Evolutionary conservation across 1,139 yeast species (phyloP).

Genomic region (Casaregolazyma lundiana): DNA sequence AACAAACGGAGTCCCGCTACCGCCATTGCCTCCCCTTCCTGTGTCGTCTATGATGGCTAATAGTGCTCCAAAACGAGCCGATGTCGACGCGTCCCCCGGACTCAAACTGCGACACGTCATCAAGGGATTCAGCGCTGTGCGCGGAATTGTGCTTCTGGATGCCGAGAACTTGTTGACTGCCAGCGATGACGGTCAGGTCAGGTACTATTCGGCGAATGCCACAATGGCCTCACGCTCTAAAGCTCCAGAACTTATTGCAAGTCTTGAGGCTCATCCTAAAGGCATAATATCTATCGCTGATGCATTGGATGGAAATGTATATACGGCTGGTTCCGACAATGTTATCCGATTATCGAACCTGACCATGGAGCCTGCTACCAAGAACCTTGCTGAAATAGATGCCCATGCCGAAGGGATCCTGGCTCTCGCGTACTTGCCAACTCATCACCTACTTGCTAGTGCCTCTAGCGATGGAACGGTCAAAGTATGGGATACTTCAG

Average conservation of each 20-base stretch:
- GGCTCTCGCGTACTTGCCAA: conserved; percentile 23
- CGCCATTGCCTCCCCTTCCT: conserved; percentile 9
- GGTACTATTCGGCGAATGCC: conserved; percentile 13
- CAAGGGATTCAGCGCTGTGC: conserved; percentile 13
- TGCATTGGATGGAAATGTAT: not conserved
- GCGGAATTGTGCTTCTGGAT: conserved; percentile 16
- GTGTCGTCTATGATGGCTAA: conserved; percentile 2
- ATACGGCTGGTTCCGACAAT: not conserved
- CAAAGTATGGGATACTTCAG: conserved; percentile 23
- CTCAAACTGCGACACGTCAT: conserved; percentile 7
- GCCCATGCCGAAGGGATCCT: conserved; percentile 23
- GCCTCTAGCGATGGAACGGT: conserved; percentile 28
- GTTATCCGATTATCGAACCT: not conserved
- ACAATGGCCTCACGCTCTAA: not conserved
- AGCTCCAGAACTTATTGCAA: not conserved
- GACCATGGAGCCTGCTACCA: not conserved
- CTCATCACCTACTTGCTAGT: conserved; percentile 23
- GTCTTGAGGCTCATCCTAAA: not conserved
- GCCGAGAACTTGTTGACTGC: conserved; percentile 19
- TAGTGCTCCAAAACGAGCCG: not conserved
- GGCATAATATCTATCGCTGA: not conserved
- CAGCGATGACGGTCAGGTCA: conserved; percentile 23
- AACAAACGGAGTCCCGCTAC: conserved; percentile 1
- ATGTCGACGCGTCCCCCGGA: not conserved
- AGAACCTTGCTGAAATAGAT: conserved; percentile 12